Base-by-base conservation (phyloP, 805 yeast genomes). In the Starmerella cellae region DNA sequence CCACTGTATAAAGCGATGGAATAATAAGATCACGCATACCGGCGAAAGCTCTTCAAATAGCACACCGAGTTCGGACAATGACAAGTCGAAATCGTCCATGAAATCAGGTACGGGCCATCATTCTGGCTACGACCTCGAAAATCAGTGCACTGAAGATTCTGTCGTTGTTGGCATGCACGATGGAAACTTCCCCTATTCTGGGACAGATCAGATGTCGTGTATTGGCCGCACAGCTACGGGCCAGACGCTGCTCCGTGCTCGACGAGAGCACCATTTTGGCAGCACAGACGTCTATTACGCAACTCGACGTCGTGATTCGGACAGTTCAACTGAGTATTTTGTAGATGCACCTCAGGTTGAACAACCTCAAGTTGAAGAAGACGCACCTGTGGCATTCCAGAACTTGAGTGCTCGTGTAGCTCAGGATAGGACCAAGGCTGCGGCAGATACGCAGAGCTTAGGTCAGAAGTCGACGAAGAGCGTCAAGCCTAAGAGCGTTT, bases 251-350 rank as follows among this genome's bases (percentile, higher is more conserved):
- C 2, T 5, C 2, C 41, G 43, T 3, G 48, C 43, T 10, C 17
- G 39, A 2, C 19, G 36, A 14, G 49, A 43, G 24, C 44, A 46
- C 3, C 47, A 34, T 13, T 41, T 34, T n/a, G 47, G 50, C 2
- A 44, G 47, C 33, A 43, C 47, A 5, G 50, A 46, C 3, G 44
- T 43, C 4, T 46, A 41, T 42, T 44, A 40, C 19, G 37, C 50
- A 2, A 22, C 40, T 8, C 36, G 40, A 13, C 36, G 31, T 18
- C 22, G 33, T 4, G 43, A 31, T 27, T 40, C 49, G 10, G 27
- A 19, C 6, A 26, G 16, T 5, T 4, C 36, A 8, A 35, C 21
- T 2, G 31, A 19, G 17, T 24, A 28, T 2, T 42, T 30, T 17
- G 32, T 32, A 22, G 44, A 37, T 20, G 44, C 46, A 1, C 32